Evolutionary conservation across 2,329 filamentous ascomycete genomes (phyloP).

Genomic region (Trichoderma sp.): DNA sequence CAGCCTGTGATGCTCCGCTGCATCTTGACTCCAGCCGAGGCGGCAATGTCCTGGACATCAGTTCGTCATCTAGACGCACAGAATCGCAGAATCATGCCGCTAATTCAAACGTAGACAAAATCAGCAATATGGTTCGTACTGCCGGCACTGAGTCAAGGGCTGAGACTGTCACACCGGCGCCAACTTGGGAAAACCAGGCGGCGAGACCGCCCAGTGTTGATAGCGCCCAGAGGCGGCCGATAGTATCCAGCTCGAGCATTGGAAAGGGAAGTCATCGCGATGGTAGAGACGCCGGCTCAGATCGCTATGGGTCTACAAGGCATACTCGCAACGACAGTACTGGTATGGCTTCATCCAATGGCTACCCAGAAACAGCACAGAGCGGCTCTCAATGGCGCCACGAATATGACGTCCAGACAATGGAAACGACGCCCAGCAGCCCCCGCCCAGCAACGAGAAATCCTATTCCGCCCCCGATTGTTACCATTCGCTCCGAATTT

Average conservation of each 20-base stretch:
- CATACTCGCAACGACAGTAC: conserved; percentile 83
- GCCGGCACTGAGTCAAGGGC: conserved; percentile 67
- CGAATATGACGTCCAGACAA: conserved; percentile 94
- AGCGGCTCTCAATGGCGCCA: conserved; percentile 74
- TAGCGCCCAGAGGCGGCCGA: conserved; percentile 44
- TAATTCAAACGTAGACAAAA: conserved; percentile 70
- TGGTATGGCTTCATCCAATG: conserved; percentile 73
- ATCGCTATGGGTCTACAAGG: conserved; percentile 51
- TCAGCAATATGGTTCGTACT: conserved; percentile 89
- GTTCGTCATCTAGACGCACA: conserved; percentile 51
- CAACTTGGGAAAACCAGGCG: conserved; percentile 71
- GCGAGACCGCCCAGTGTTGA: conserved; percentile 57
- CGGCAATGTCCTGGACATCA: conserved; percentile 89
- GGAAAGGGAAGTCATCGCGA: conserved; percentile 49
- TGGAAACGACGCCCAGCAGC: conserved; percentile 83
- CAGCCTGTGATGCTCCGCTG: conserved; percentile 87
- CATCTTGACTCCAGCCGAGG: conserved; percentile 91
- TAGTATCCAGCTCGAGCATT: conserved; percentile 39
- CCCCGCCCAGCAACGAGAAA: conserved; percentile 75
- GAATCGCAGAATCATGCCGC: conserved; percentile 34
- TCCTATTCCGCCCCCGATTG: conserved; percentile 84
- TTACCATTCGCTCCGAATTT: conserved; percentile 97
- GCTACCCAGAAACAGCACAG: conserved; percentile 77
- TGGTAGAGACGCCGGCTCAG: conserved; percentile 53
- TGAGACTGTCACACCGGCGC: conserved; percentile 52